Evolutionary conservation across 768 basidiomycete species (phyloP).

Genomic region (Termitomyces sp.): DNA sequence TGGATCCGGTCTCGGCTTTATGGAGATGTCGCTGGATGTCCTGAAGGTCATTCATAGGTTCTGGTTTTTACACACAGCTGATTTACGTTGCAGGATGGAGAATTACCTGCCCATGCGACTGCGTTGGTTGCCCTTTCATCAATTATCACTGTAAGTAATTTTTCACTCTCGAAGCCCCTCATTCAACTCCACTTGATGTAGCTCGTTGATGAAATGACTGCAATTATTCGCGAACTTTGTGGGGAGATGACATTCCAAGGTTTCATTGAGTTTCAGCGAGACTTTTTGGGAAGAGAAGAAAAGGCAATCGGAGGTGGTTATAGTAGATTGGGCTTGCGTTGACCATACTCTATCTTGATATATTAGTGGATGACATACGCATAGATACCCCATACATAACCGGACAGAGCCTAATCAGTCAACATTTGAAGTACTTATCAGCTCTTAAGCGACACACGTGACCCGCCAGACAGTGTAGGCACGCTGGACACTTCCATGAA

Average conservation of each 20-base stretch:
- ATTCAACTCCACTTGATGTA: conserved; percentile 8
- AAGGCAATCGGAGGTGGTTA: conserved; percentile 23
- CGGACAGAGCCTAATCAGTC: background rate
- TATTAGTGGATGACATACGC: background rate
- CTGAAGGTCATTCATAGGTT: conserved; percentile 24
- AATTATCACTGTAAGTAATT: conserved; percentile 28
- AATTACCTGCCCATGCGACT: conserved; percentile 38
- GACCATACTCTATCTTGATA: background rate
- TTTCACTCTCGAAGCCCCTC: background rate
- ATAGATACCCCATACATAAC: background rate
- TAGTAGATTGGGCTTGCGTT: conserved; percentile 5
- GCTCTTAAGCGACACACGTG: background rate
- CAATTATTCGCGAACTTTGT: conserved; percentile 32
- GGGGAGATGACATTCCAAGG: conserved; percentile 36
- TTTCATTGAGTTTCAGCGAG: conserved; percentile 29
- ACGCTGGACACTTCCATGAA: background rate
- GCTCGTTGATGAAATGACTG: conserved; percentile 36
- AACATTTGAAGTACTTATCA: too few relatives aligned
- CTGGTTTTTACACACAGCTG: background rate
- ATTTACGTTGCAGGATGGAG: conserved; percentile 26
- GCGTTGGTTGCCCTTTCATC: conserved; percentile 35
- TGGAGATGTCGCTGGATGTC: conserved; percentile 32
- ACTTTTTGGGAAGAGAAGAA: conserved; percentile 33
- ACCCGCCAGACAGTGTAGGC: too few relatives aligned
- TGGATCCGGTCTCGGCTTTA: conserved; percentile 35